Percentiles rank a stretch among this genome's conserved stretches.
These are phyloP conservation scores for Fusarium coicis DNA, from an alignment of 2,329 filamentous ascomycete genomes.

Conservation along the genomic window DNA sequence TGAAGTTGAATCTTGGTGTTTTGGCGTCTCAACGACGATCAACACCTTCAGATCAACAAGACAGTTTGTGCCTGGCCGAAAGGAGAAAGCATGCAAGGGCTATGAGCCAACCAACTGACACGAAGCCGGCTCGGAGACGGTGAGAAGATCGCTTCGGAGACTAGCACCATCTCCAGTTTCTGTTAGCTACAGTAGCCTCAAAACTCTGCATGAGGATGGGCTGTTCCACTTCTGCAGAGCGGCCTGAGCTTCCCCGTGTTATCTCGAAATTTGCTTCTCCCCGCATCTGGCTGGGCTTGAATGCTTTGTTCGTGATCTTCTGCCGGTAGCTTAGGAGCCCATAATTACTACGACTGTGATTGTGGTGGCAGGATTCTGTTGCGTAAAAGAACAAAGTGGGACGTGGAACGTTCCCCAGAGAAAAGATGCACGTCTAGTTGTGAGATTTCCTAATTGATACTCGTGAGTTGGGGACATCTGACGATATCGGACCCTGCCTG, in stretches of 20 bases:
- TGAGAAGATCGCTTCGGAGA: conserved; percentile 25
- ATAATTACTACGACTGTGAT: conserved; percentile 10
- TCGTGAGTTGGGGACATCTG: not conserved
- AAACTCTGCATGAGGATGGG: conserved; percentile 37
- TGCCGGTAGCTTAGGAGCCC: conserved; percentile 7
- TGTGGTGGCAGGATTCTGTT: not conserved
- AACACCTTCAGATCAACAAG: conserved; percentile 1
- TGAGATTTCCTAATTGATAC: conserved; percentile 21
- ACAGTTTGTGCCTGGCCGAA: conserved; percentile 20
- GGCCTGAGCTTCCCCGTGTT: conserved; percentile 33
- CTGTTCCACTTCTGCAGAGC: conserved; percentile 22
- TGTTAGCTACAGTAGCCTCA: conserved; percentile 15
- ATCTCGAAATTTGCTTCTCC: conserved; percentile 8
- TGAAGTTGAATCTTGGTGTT: conserved; percentile 26
- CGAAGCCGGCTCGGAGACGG: conserved; percentile 12
- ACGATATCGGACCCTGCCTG: conserved; percentile 24
- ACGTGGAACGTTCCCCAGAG: conserved; percentile 21
- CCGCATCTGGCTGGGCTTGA: conserved; percentile 31
- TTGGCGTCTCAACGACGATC: conserved; percentile 13
- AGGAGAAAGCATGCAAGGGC: conserved; percentile 34
- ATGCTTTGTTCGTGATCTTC: conserved; percentile 18
- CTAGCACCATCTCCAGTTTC: conserved; percentile 30
- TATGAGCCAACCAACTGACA: conserved; percentile 37
- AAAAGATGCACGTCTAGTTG: conserved; percentile 18
- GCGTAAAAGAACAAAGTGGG: conserved; percentile 13